Base-by-base conservation (phyloP, 495 filamentous ascomycete species). In the Chaetomium cochliodes region DNA sequence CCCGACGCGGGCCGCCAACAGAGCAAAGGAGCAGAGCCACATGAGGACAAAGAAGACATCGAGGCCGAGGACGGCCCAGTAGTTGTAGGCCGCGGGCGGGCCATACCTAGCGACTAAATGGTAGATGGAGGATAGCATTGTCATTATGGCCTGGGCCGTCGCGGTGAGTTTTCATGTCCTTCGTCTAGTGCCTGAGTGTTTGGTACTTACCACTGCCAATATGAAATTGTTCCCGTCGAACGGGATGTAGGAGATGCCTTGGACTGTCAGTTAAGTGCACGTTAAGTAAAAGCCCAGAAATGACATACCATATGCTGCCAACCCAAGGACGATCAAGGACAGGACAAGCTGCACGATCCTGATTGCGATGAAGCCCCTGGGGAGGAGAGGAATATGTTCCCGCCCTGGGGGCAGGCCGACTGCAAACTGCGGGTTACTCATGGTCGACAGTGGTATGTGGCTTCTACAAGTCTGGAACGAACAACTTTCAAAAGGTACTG, bases 261-360 rank as follows among this genome's bases (percentile, higher is more conserved):
- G 3, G 33, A 2, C 28, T 25, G 42, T 56, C n/a, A 18, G 56
- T 39, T 8, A 42, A 33, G 7, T 47, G 3, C 33, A 2, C 0
- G 22, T 49, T 6, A 47, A 59, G 42, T 13, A 15, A 15, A 15
- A 8, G 1, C 3, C 9, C 1, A 68, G 42, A 37, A 50, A 69
- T 5, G 60, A 76, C 72, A 64, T 71, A 81, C 87, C 81, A 73
- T 90, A 91, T 52, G 83, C 88, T 13, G 82, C 82, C 16, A 93
- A 69, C n/a, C 83, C 90, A 37, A 93, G 75, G 54, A 88, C 77
- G 54, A 88, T 80, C 64, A 92, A 70, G n/a, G 84, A 83, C 57
- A 91, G 74, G 46, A 89, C 69, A 26, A 83, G 76, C 70, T 93
- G 90, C 55, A 82, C 67, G 61, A 84, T 79, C 61, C 91, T 84